Conservation (phyloP, 345 rosid species). For the Cardiospermum halicacabum region DNA sequence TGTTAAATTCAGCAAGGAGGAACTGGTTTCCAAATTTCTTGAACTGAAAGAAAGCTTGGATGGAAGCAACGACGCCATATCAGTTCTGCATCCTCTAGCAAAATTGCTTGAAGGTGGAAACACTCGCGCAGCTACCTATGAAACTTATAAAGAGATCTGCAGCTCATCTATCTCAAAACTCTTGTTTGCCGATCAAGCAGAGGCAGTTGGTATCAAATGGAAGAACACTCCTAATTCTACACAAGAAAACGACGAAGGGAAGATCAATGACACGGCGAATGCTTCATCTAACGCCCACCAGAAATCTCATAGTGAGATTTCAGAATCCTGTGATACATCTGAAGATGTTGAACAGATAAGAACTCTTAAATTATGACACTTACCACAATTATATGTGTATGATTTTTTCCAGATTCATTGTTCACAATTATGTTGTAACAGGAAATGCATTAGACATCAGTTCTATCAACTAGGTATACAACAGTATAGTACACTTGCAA, state of each 20-base stretch:
- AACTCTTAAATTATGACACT: constrained; percentile 14
- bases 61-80: constrained; percentile 43
- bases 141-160: constrained; percentile 82
- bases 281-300: constrained; percentile 6
- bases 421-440: too few species aligned
- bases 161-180: constrained; percentile 57
- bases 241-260: constrained; percentile 6
- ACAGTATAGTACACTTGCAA: too few species aligned
- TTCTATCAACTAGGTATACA: too few species aligned
- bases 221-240: constrained; percentile 24
- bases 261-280: background rate
- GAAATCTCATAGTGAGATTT: constrained; percentile 19
- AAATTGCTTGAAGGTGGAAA: constrained; percentile 72
- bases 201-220: constrained; percentile 58
- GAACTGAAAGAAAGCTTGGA: constrained; percentile 60
- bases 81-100: constrained; percentile 71
- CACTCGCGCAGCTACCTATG: constrained; percentile 67
- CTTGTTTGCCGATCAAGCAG: constrained; percentile 78
- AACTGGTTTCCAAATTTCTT: constrained; percentile 56
- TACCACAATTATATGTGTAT: background rate
- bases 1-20: constrained; percentile 61
- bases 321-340: constrained; percentile 21
- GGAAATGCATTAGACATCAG: too few species aligned
- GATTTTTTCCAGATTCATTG: too few species aligned
- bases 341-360: constrained; percentile 20